phyloP scores from a whole-genome alignment of 2,329 filamentous ascomycete species.

The Pestalotiopsis sp. region DNA sequence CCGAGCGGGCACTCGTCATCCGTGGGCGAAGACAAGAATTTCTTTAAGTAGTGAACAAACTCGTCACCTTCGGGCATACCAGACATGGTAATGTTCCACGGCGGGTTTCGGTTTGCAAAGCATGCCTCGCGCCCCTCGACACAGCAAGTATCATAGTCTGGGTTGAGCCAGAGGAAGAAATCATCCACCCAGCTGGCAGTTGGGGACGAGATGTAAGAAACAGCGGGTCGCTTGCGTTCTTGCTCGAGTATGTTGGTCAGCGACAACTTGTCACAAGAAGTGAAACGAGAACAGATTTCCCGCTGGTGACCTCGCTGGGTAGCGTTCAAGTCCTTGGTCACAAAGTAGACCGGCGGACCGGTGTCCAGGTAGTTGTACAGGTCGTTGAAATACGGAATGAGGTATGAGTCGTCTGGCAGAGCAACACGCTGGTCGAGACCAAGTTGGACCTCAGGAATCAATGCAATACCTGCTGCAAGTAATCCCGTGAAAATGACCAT shows the following conservation, averaged over 20 bases:
- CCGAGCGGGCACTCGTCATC: slow-evolving; percentile 85
- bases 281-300: slow-evolving; percentile 88
- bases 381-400: slow-evolving; percentile 96
- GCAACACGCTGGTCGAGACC: slow-evolving; percentile 94
- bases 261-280: slow-evolving; percentile 82
- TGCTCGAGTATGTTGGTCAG: slow-evolving; percentile 90
- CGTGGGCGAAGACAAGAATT: slow-evolving; percentile 81
- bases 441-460: slow-evolving; percentile 82
- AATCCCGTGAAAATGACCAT: slow-evolving; percentile 83
- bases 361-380: slow-evolving; percentile 89
- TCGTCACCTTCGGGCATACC: slow-evolving; percentile 96
- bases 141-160: slow-evolving; percentile 69
- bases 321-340: slow-evolving; percentile 79
- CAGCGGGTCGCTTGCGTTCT: slow-evolving; percentile 84
- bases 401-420: slow-evolving; percentile 89
- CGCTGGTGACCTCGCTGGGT: slow-evolving; percentile 78
- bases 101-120: slow-evolving; percentile 75
- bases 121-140: slow-evolving; percentile 73
- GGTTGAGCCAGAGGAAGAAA: slow-evolving; percentile 96
- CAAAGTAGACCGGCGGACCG: slow-evolving; percentile 95
- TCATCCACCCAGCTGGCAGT: slow-evolving; percentile 97
- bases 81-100: slow-evolving; percentile 86
- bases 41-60: slow-evolving; percentile 82
- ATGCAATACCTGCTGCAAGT: slow-evolving; percentile 81
- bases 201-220: slow-evolving; percentile 86